Conservation (phyloP, 768 basidiomycete genomes). For the Mycena pura region DNA sequence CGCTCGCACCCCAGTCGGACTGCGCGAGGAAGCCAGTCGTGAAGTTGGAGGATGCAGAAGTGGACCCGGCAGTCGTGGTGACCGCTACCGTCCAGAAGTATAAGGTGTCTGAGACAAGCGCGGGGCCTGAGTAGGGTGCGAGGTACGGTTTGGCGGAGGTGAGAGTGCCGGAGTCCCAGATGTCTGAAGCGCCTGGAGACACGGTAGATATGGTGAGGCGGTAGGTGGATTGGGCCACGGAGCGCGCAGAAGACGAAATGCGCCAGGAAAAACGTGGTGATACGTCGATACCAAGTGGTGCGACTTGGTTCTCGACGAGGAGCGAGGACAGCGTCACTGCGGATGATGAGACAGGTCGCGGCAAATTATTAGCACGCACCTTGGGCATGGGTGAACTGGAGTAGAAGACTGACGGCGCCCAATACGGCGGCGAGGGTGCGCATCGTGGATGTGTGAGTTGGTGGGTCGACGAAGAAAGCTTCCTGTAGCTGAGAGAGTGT, state of each 20-base stretch:
- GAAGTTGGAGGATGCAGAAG: constrained; percentile 33
- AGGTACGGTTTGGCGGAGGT: constrained; percentile 32
- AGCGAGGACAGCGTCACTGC: constrained; percentile 10
- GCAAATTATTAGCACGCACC: neutral
- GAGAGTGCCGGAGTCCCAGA: constrained; percentile 35
- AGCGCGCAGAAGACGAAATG: constrained; percentile 24
- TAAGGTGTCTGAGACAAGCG: constrained; percentile 31
- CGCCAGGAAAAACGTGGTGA: constrained; percentile 38
- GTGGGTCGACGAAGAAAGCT: no score
- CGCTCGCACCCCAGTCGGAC: constrained; percentile 33
- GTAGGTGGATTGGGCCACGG: constrained; percentile 32
- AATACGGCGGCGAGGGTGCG: neutral
- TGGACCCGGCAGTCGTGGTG: constrained; percentile 26
- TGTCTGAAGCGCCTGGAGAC: constrained; percentile 25
- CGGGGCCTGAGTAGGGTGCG: constrained; percentile 34
- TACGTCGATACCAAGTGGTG: constrained; percentile 35
- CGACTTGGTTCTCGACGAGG: constrained; percentile 33
- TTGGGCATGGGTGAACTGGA: neutral
- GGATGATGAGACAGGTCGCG: neutral
- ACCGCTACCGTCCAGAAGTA: constrained; percentile 38
- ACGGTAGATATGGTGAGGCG: constrained; percentile 31
- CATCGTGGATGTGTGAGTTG: neutral
- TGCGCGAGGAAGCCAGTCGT: constrained; percentile 34
- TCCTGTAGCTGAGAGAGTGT: no score
- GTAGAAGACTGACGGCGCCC: neutral